These are phyloP conservation scores for Penicillium bovifimosum DNA, from an alignment of 495 filamentous ascomycete species.

Conservation along the genomic window DNA sequence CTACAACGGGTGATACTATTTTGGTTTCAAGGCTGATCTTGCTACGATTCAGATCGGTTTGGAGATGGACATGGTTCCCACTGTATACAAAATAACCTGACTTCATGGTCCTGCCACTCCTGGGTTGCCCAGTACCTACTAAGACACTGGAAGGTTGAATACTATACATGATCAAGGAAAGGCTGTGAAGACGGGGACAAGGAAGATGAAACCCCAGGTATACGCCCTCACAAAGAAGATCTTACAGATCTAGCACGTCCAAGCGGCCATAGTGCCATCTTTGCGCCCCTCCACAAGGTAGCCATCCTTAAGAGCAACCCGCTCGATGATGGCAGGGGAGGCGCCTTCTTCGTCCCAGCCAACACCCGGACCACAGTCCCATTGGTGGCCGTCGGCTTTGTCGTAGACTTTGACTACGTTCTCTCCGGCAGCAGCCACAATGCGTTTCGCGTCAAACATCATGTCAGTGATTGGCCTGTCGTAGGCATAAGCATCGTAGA, in stretches of 20 bases:
- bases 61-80: neutral
- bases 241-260: conserved; percentile 62
- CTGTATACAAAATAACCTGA: conserved; percentile 13
- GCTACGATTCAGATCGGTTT: neutral
- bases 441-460: conserved; percentile 93
- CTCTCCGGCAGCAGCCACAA: conserved; percentile 86
- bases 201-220: conserved; percentile 2
- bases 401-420: conserved; percentile 96
- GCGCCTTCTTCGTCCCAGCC: conserved; percentile 56
- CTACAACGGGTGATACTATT: neutral
- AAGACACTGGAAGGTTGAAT: conserved; percentile 20
- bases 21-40: neutral
- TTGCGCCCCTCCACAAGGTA: conserved; percentile 87
- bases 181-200: conserved; percentile 8
- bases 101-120: conserved; percentile 13
- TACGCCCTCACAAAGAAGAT: neutral
- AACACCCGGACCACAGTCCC: conserved; percentile 90
- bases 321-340: conserved; percentile 67
- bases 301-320: conserved; percentile 86
- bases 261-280: conserved; percentile 85
- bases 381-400: conserved; percentile 90
- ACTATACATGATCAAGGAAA: conserved; percentile 22
- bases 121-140: conserved; percentile 10
- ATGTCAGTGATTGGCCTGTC: conserved; percentile 90
- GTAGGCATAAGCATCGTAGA: conserved; percentile 94